Evolutionary conservation across 345 rosid genomes (phyloP).

Genomic region (Euclidium syriacum): DNA sequence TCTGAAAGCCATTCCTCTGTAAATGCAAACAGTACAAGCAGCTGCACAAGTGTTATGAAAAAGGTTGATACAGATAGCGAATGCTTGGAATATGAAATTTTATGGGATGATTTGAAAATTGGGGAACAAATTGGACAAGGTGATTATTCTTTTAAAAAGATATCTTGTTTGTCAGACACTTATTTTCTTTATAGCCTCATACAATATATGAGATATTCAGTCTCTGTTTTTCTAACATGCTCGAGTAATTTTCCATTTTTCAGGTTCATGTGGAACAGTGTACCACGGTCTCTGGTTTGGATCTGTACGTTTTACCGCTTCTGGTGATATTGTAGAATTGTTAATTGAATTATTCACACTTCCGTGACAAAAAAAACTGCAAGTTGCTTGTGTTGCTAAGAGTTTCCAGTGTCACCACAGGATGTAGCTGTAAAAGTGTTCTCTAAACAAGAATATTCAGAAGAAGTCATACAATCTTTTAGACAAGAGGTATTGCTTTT

Average conservation of each 20-base stretch:
- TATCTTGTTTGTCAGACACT: background rate
- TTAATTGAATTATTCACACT: constrained; percentile 18
- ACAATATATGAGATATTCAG: constrained; percentile 17
- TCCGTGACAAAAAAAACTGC: background rate
- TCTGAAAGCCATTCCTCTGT: constrained; percentile 45
- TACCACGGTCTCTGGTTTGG: constrained; percentile 87
- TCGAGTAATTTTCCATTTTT: background rate
- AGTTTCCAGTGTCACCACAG: constrained; percentile 36
- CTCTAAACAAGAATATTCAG: too few species aligned
- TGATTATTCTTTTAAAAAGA: constrained; percentile 21
- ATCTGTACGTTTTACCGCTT: constrained; percentile 75
- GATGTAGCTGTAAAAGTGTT: too few species aligned
- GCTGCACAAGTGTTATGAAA: constrained; percentile 60
- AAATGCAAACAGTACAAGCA: constrained; percentile 76
- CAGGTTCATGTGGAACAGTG: constrained; percentile 92
- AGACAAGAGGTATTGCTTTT: too few species aligned
- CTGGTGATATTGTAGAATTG: background rate
- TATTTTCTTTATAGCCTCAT: background rate
- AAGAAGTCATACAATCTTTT: too few species aligned
- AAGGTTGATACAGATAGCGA: constrained; percentile 63
- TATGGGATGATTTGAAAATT: constrained; percentile 73
- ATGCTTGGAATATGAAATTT: constrained; percentile 67
- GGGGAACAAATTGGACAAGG: constrained; percentile 86
- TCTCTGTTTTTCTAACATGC: background rate
- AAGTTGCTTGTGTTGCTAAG: background rate